phyloP scores from a whole-genome alignment of 169 alveolate species.

The Eimeria maxima region DNA sequence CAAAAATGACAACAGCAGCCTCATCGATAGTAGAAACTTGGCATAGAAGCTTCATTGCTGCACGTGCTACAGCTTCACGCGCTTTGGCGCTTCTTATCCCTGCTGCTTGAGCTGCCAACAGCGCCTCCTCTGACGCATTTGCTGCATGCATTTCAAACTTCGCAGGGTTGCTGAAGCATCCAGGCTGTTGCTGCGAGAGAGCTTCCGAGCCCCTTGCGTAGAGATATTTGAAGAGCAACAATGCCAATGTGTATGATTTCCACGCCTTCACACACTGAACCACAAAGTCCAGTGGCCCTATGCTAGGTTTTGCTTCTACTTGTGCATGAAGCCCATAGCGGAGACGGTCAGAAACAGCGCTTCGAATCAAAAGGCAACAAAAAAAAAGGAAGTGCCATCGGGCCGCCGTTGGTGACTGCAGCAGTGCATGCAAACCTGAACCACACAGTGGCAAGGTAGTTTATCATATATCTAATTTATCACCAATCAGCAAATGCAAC shows the following conservation, averaged over 20 bases:
- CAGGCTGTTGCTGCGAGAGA: slow-evolving; percentile 67
- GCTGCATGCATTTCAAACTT: neutral
- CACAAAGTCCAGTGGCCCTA: slow-evolving; percentile 8
- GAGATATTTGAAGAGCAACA: slow-evolving; percentile 63
- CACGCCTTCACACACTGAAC: slow-evolving; percentile 72
- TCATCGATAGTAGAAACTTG: slow-evolving; percentile 60
- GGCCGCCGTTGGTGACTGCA: slow-evolving; percentile 78
- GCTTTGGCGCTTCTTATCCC: slow-evolving; percentile 52
- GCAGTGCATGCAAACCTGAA: slow-evolving; percentile 73
- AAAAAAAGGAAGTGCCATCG: slow-evolving; percentile 67
- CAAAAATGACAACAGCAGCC: slow-evolving; percentile 75
- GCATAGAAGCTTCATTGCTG: slow-evolving; percentile 21
- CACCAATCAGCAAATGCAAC: neutral
- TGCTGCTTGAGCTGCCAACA: slow-evolving; percentile 65
- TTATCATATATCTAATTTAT: neutral
- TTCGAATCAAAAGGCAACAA: slow-evolving; percentile 64
- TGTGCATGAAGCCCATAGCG: slow-evolving; percentile 45
- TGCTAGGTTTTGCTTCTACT: neutral
- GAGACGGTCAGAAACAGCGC: slow-evolving; percentile 69
- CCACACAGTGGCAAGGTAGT: neutral
- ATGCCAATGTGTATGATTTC: slow-evolving; percentile 69
- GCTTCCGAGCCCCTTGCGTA: slow-evolving; percentile 75
- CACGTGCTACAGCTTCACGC: slow-evolving; percentile 49
- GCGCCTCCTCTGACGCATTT: slow-evolving; percentile 9
- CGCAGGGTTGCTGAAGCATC: slow-evolving; percentile 31